Conservation (phyloP, 2,329 filamentous ascomycete genomes). For the Fusarium algeriense region DNA sequence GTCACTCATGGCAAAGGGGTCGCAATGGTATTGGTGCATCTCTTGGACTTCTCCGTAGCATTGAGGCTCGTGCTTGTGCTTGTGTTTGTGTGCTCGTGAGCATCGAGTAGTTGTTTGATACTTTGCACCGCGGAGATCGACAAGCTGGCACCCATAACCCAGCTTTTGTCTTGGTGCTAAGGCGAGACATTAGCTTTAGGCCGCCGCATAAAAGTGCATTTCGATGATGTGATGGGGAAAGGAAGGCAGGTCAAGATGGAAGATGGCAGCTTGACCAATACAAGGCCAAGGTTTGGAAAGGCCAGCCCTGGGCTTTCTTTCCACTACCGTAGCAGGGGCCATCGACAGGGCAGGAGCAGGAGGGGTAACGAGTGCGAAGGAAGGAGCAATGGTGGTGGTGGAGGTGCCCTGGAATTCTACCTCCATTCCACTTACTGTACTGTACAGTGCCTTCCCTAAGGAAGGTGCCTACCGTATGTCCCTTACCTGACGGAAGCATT, state of each 20-base stretch:
- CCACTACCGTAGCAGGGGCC: conserved; percentile 4
- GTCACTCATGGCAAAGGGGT: conserved; percentile 6
- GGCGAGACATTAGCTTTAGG: conserved; percentile 32
- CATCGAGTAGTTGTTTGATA: conserved; percentile 14
- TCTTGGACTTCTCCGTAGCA: conserved; percentile 7
- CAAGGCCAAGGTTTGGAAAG: not conserved
- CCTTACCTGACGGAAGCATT: not conserved
- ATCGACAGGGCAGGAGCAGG: conserved; percentile 18
- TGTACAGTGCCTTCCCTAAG: conserved; percentile 1
- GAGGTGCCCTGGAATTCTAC: not conserved
- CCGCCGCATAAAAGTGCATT: conserved; percentile 28
- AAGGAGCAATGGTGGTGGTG: not conserved
- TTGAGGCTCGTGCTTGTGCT: conserved; percentile 36
- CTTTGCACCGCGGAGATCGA: conserved; percentile 20
- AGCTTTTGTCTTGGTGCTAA: conserved; percentile 19
- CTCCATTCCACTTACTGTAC: not conserved
- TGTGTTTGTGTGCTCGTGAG: conserved; percentile 24
- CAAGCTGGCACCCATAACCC: not conserved
- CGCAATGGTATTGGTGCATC: conserved; percentile 18
- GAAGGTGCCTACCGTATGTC: not conserved
- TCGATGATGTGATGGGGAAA: conserved; percentile 1
- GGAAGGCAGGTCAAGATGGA: not conserved
- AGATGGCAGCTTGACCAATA: not conserved
- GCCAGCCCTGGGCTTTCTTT: not conserved
- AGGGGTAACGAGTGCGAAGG: conserved; percentile 23